Evolutionary conservation across 2,329 filamentous ascomycete genomes (phyloP), one percentile per base, ranked within the genome.

Genomic region (Aquanectria penicillioides): DNA sequence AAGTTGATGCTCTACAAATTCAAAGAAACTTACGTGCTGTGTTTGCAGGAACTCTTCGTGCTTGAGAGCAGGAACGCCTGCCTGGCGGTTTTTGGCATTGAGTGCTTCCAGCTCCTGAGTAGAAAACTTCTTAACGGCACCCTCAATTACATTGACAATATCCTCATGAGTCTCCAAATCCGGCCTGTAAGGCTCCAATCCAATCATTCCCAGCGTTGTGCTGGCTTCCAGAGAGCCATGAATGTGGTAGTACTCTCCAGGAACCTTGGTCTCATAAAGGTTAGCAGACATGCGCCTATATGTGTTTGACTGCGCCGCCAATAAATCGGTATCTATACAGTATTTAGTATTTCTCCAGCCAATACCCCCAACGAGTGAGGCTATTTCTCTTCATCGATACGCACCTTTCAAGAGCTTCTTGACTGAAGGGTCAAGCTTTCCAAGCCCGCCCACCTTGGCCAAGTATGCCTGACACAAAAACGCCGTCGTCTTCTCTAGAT

Each of bases 231-330:
- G 75, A 0, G 89, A 92, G 38, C 90, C 89, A 70, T 92, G 90
- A 22, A 92, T 89, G 68, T 93, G 90, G 69, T 90, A 93, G 68
- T 86, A 92, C 69, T 89, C 81, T n/a, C 83, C 85, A 1, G 80
- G 75, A n/a, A 80, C 82, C 70, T 86, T 88, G 8, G 89, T 91
- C 67, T 84, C 81, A 74, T 92, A 92, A 2, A 92, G 75, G 60
- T 91, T 91, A 12, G 89, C 89, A 10, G 89, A 90, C 74, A 92
- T 81, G 60, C 90, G 86, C 9, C 90, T 85, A 70, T 93, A 93
- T 6, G 86, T 78, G 61, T 87, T 86, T 2, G 89, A 91, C 71
- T 93, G 90, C 1, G 90, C 90, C 60, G 84, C 78, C 5, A 91
- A 77, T 18, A 92, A 75, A 73, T 93, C 90, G 67, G 89, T 93